phyloP scores from a whole-genome alignment of 2,329 filamentous ascomycete genomes.

The Podosphaera aphanis region DNA sequence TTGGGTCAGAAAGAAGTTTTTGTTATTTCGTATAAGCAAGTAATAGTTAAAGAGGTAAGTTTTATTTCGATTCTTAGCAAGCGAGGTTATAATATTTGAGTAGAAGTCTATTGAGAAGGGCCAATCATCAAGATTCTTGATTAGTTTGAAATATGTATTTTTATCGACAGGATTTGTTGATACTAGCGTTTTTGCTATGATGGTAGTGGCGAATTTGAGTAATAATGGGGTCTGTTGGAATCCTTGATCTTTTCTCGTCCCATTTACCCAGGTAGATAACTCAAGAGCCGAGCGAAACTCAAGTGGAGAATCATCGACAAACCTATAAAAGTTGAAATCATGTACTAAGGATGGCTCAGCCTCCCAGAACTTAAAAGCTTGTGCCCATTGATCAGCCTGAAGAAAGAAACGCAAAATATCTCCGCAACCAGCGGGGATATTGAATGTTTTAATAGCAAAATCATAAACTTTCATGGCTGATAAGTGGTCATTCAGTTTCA shows the following conservation, averaged over 20 bases:
- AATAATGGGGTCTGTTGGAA: slow-evolving; percentile 1
- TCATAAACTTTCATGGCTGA: slow-evolving; percentile 14
- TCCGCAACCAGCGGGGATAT: slow-evolving; percentile 7
- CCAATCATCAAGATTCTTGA: slow-evolving; percentile 9
- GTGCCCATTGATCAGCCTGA: slow-evolving; percentile 8
- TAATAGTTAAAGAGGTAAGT: slow-evolving; percentile 10
- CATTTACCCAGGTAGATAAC: slow-evolving; percentile 6
- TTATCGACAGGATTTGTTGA: slow-evolving; percentile 4
- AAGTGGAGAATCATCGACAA: slow-evolving; percentile 3
- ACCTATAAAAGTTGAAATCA: slow-evolving; percentile 5
- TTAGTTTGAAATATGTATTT: slow-evolving; percentile 5
- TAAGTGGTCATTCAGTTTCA: slow-evolving; percentile 19
- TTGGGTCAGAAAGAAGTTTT: slow-evolving; percentile 5
- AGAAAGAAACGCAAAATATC: slow-evolving; percentile 10
- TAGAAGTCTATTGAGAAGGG: slow-evolving; percentile 6
- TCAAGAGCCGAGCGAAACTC: slow-evolving; percentile 3
- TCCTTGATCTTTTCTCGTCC: neutral
- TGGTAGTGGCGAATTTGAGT: slow-evolving; percentile 5
- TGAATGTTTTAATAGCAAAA: slow-evolving; percentile 5
- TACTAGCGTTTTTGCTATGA: slow-evolving; percentile 7
- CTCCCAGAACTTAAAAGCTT: slow-evolving; percentile 9
- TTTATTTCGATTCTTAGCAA: slow-evolving; percentile 7
- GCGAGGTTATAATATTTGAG: slow-evolving; percentile 5
- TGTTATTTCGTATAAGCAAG: slow-evolving; percentile 5
- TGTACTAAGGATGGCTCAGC: neutral